Evolutionary conservation across 164 flowering plant species (phyloP).

Genomic region (Magnolia changhungtana): DNA sequence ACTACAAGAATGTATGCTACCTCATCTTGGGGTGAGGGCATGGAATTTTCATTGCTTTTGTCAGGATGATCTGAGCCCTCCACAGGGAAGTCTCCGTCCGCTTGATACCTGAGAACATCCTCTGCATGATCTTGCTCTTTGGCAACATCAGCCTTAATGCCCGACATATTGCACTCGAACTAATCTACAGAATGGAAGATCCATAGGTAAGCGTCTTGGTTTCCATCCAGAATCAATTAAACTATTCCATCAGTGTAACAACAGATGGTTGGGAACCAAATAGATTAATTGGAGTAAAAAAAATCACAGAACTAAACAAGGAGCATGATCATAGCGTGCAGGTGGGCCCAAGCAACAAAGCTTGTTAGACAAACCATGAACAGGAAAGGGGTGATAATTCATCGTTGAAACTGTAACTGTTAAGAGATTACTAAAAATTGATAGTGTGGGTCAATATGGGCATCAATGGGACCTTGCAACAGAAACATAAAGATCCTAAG

Average conservation of each 20-base stretch:
- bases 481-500: too few relatives aligned
- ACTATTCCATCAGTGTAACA: neutral
- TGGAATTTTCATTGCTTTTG: constrained; percentile 24
- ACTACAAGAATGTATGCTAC: constrained; percentile 15
- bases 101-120: constrained; percentile 15
- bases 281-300: neutral
- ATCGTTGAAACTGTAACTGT: too few relatives aligned
- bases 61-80: constrained; percentile 19
- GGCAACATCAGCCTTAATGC: constrained; percentile 17
- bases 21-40: constrained; percentile 39
- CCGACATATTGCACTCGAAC: constrained; percentile 18
- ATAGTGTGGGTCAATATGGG: too few relatives aligned
- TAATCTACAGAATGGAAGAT: neutral
- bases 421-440: too few relatives aligned
- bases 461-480: too few relatives aligned
- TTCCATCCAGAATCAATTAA: neutral
- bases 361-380: too few relatives aligned
- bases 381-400: too few relatives aligned
- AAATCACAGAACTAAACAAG: neutral
- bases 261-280: neutral
- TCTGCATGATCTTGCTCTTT: constrained; percentile 29
- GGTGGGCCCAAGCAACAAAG: too few relatives aligned
- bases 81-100: constrained; percentile 17
- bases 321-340: too few relatives aligned
- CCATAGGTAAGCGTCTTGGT: neutral